These are phyloP conservation scores for Ciborinia camelliae DNA, from an alignment of 2,329 filamentous ascomycete species.

Conservation along the genomic window DNA sequence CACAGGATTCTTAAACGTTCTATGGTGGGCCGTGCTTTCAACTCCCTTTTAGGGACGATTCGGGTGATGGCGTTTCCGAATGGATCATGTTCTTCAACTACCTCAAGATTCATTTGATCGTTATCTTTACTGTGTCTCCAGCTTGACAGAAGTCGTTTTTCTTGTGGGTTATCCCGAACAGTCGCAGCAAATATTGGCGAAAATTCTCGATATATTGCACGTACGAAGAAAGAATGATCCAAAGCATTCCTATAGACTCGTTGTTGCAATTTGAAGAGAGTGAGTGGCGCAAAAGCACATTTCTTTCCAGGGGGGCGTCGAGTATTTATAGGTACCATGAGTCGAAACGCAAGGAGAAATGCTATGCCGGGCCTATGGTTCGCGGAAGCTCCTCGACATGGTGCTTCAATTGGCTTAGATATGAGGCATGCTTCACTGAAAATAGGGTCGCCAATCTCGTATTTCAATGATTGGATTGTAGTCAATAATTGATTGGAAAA, in stretches of 20 bases:
- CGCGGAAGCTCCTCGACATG: constrained; percentile 37
- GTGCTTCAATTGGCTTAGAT: constrained; percentile 43
- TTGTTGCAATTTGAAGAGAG: constrained; percentile 65
- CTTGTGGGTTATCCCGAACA: background rate
- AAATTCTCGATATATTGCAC: constrained; percentile 59
- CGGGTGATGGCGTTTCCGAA: constrained; percentile 12
- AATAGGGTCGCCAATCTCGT: constrained; percentile 43
- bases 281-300: constrained; percentile 58
- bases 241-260: constrained; percentile 53
- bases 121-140: constrained; percentile 2
- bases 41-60: constrained; percentile 4
- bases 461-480: constrained; percentile 42
- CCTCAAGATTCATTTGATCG: background rate
- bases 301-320: constrained; percentile 48
- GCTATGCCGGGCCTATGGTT: constrained; percentile 35
- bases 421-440: constrained; percentile 48
- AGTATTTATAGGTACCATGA: constrained; percentile 60
- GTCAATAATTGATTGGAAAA: constrained; percentile 47
- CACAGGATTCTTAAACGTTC: constrained; percentile 11
- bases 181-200: constrained; percentile 43
- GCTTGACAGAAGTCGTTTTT: background rate
- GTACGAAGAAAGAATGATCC: constrained; percentile 57
- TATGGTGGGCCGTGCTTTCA: background rate
- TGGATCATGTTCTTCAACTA: constrained; percentile 14
- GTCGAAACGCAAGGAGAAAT: constrained; percentile 53